A percentile compares a stretch with the other conserved stretches of the same genome.
These are phyloP conservation scores for Umbelopsis sp. DNA, from an alignment of 371 early-diverging fungal genomes.

Conservation along the genomic window DNA sequence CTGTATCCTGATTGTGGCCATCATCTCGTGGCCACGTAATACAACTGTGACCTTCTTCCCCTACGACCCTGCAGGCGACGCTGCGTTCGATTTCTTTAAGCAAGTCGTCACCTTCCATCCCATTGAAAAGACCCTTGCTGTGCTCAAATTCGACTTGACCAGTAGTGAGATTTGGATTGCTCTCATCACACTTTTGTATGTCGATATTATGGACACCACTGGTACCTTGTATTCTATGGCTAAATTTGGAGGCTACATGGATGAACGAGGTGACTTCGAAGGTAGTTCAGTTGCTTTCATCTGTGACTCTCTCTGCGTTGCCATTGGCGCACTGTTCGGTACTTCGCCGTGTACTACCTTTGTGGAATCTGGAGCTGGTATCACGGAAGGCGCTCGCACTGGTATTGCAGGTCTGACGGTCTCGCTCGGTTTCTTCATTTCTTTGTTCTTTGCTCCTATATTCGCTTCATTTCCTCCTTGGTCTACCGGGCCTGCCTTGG, in stretches of 20 bases:
- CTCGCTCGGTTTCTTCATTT: conserved; percentile 72
- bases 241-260: conserved; percentile 75
- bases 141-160: conserved; percentile 65
- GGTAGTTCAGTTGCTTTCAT: conserved; percentile 75
- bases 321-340: conserved; percentile 74
- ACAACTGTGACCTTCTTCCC: conserved; percentile 63
- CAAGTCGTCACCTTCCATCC: conserved; percentile 19
- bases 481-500: conserved; percentile 81
- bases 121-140: conserved; percentile 49
- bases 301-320: conserved; percentile 67
- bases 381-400: conserved; percentile 83
- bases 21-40: conserved; percentile 55
- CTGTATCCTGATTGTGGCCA: conserved; percentile 59
- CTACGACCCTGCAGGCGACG: conserved; percentile 48
- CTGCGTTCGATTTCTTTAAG: conserved; percentile 55
- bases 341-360: conserved; percentile 78
- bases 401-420: conserved; percentile 73
- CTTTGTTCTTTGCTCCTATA: conserved; percentile 81
- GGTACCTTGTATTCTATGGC: conserved; percentile 85
- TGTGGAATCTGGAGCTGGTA: conserved; percentile 81
- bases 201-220: conserved; percentile 82
- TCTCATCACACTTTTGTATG: conserved; percentile 78
- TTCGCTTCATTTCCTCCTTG: conserved; percentile 85
- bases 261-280: conserved; percentile 76
- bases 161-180: conserved; percentile 77